Conservation (phyloP, 768 basidiomycete species). For the Suillus brevipes region DNA sequence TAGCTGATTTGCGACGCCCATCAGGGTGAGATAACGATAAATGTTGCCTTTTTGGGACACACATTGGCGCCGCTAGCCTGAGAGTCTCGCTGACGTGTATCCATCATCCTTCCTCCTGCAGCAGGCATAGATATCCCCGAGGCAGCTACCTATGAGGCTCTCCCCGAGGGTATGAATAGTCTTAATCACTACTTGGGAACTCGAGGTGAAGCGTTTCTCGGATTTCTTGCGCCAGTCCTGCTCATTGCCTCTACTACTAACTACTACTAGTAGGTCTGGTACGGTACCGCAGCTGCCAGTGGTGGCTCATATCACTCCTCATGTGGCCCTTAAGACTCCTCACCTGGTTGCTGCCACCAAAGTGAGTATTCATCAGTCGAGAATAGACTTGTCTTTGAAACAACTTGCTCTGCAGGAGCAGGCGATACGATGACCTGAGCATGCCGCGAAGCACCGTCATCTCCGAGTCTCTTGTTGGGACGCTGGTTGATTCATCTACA, state of each 20-base stretch:
- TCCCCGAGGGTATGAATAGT: constrained; percentile 40
- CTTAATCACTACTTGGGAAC: constrained; percentile 61
- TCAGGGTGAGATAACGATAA: too few species aligned
- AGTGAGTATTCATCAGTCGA: constrained; percentile 14
- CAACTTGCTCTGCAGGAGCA: constrained; percentile 8
- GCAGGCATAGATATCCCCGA: constrained; percentile 12
- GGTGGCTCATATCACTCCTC: constrained; percentile 51
- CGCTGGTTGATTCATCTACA: constrained; percentile 78
- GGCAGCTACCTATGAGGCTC: constrained; percentile 35
- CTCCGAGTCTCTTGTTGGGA: too few species aligned
- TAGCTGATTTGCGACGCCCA: too few species aligned
- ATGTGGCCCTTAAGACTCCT: constrained; percentile 43
- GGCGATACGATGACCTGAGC: constrained; percentile 34
- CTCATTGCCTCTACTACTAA: too few species aligned
- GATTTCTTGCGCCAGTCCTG: constrained; percentile 37
- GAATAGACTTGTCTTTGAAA: neutral
- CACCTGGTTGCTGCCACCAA: constrained; percentile 12
- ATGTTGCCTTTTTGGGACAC: too few species aligned
- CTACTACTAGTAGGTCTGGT: too few species aligned
- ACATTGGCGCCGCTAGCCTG: too few species aligned
- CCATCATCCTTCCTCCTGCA: constrained; percentile 39
- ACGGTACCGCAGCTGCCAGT: constrained; percentile 54
- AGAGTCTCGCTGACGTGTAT: too few species aligned
- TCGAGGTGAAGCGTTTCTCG: constrained; percentile 46
- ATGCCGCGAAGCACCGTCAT: constrained; percentile 50